Conservation (phyloP, 257 asterid species). For the Solanum sitiens region DNA sequence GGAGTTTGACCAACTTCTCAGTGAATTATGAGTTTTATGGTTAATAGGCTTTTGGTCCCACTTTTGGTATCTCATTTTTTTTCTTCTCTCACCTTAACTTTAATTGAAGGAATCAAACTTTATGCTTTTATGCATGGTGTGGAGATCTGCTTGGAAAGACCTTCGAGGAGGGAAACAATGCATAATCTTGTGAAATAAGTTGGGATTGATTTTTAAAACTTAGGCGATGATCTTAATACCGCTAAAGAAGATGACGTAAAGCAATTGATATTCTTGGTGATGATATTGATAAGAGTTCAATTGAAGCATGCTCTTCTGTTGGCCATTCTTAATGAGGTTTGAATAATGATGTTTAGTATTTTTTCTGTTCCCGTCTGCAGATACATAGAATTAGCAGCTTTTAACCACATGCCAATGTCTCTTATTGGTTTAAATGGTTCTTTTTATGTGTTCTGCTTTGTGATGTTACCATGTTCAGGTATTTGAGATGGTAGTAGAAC, state of each 20-base stretch:
- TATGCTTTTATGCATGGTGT: constrained; percentile 38
- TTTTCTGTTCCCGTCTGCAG: neutral
- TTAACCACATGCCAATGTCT: neutral
- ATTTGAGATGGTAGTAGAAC: constrained; percentile 70
- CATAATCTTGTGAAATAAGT: constrained; percentile 87
- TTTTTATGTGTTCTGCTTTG: neutral
- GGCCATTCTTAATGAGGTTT: constrained; percentile 82
- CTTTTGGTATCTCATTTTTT: neutral
- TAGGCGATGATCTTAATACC: constrained; percentile 43
- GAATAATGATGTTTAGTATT: neutral
- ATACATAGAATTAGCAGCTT: neutral
- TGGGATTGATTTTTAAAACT: constrained; percentile 56
- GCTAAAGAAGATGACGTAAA: constrained; percentile 47
- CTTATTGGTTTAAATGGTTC: neutral
- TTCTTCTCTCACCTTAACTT: neutral
- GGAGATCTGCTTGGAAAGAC: constrained; percentile 79
- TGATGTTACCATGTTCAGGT: constrained; percentile 29
- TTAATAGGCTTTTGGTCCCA: neutral
- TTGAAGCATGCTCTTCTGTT: constrained; percentile 67
- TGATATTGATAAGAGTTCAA: constrained; percentile 25
- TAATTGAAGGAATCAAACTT: neutral
- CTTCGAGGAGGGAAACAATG: constrained; percentile 96
- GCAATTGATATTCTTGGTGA: constrained; percentile 25
- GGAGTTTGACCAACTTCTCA: neutral
- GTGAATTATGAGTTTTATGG: neutral